Evolutionary conservation across 306 rosid species (phyloP).

Genomic region (Rosa chinensis): DNA sequence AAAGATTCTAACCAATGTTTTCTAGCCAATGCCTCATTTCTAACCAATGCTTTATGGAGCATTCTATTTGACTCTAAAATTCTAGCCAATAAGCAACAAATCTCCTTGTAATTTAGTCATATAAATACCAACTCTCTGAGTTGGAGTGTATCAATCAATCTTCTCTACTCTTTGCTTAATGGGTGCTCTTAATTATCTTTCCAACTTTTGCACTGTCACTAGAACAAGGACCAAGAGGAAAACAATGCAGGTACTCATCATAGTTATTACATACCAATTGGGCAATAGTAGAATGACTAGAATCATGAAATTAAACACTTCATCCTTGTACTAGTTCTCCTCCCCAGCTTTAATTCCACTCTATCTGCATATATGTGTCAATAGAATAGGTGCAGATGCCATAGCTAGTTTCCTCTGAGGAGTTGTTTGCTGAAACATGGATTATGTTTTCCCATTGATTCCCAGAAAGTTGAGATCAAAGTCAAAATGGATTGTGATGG

Average conservation of each 20-base stretch:
- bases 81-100: neutral
- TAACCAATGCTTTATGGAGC: neutral
- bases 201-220: conserved; percentile 61
- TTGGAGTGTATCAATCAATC: too few species aligned
- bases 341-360: neutral
- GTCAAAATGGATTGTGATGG: conserved; percentile 96
- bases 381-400: neutral
- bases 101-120: neutral
- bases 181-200: conserved; percentile 85
- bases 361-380: neutral
- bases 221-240: conserved; percentile 59
- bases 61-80: neutral
- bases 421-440: neutral
- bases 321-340: too few species aligned
- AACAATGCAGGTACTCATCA: conserved; percentile 71
- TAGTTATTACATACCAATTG: neutral
- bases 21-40: neutral
- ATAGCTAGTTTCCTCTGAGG: neutral
- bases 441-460: neutral
- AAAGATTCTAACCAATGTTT: neutral
- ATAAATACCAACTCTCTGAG: neutral
- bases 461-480: conserved; percentile 80
- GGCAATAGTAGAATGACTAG: neutral
- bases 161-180: conserved; percentile 17
- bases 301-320: too few species aligned